Conservation (phyloP, 2,329 filamentous ascomycete species). For the Sporothrix brasiliensis region DNA sequence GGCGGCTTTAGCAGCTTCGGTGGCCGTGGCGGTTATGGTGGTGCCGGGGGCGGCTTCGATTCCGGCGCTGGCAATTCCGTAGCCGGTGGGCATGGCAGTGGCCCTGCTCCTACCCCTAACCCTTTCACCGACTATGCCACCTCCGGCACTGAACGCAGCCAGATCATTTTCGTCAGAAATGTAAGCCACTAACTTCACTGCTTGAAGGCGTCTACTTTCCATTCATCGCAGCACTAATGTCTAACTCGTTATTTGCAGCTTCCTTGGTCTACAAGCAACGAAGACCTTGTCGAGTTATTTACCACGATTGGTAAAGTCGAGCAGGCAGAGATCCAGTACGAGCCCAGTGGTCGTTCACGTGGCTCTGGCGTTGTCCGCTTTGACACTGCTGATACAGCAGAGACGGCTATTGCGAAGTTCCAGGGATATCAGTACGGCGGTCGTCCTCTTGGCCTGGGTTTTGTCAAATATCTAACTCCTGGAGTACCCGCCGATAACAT, state of each 20-base stretch:
- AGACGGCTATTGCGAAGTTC: conserved; percentile 95
- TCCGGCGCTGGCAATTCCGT: conserved; percentile 55
- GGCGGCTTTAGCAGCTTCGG: conserved; percentile 60
- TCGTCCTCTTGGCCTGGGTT: conserved; percentile 88
- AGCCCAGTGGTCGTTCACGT: conserved; percentile 91
- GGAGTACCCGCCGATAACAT: conserved; percentile 68
- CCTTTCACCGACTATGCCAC: conserved; percentile 93
- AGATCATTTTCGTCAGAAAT: conserved; percentile 94
- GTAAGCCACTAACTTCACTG: conserved; percentile 57
- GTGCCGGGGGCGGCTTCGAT: conserved; percentile 56
- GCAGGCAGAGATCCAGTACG: conserved; percentile 98
- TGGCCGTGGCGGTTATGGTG: conserved; percentile 55
- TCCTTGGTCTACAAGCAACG: conserved; percentile 98
- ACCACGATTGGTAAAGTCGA: conserved; percentile 97
- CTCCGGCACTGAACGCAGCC: conserved; percentile 78
- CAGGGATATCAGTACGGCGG: conserved; percentile 97
- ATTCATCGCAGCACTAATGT: conserved; percentile 39
- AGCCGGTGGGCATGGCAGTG: conserved; percentile 54
- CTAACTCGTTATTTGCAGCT: conserved; percentile 58
- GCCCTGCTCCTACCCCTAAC: conserved; percentile 59
- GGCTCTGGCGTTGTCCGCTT: conserved; percentile 97
- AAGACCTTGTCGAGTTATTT: conserved; percentile 94
- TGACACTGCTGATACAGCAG: conserved; percentile 77
- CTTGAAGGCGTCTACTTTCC: background rate
- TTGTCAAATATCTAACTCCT: conserved; percentile 84